These are phyloP conservation scores for Gnetum montanum DNA, from an alignment of 75 land plant species.

Conservation along the genomic window DNA sequence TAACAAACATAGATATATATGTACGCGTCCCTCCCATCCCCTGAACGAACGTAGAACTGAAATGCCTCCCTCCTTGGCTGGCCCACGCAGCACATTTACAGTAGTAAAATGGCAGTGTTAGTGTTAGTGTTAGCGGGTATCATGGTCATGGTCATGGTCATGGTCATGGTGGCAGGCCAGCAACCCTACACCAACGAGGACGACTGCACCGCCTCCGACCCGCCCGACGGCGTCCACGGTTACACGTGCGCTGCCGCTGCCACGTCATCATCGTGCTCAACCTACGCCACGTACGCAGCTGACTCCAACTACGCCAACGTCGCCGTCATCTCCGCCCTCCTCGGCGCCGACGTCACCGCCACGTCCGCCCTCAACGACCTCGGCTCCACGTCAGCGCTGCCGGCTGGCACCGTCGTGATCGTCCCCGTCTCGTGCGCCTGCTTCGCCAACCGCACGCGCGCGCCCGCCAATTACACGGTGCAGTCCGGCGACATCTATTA, in stretches of 20 bases:
- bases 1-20: too few species aligned
- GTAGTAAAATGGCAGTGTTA: too few species aligned
- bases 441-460: constrained; percentile 24
- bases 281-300: constrained; percentile 33
- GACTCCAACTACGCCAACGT: neutral
- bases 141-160: too few species aligned
- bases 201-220: constrained; percentile 4
- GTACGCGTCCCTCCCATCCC: too few species aligned
- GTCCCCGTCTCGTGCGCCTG: constrained; percentile 58
- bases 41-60: too few species aligned
- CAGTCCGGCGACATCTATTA: constrained; percentile 28
- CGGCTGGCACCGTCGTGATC: constrained; percentile 13
- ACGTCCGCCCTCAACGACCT: constrained; percentile 1
- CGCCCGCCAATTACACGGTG: constrained; percentile 21
- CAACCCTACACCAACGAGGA: constrained; percentile 19
- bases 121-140: too few species aligned
- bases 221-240: constrained; percentile 12
- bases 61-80: too few species aligned
- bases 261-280: constrained; percentile 10
- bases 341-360: constrained; percentile 15
- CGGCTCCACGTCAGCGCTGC: constrained; percentile 21
- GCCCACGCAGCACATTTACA: too few species aligned
- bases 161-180: constrained; percentile 12
- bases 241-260: constrained; percentile 28
- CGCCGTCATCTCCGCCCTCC: constrained; percentile 13